Conservation (phyloP, 768 basidiomycete genomes). For the Rickenella mellea region DNA sequence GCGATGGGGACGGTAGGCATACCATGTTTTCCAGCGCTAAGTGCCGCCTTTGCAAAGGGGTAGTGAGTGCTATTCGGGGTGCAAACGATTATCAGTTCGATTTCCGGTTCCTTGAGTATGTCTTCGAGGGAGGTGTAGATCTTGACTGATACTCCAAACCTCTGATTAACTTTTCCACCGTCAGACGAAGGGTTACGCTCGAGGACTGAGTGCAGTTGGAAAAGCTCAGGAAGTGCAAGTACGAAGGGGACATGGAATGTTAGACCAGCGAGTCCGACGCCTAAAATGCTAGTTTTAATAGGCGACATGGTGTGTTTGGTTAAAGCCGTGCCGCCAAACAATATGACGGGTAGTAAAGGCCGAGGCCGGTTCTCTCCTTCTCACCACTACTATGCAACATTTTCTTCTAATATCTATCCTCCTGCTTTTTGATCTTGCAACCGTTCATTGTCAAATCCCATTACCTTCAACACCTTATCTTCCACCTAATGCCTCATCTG, state of each 20-base stretch:
- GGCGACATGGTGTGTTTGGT: constrained; percentile 24
- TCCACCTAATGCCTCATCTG: constrained; percentile 50
- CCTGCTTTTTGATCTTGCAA: constrained; percentile 13
- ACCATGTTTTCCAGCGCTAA: constrained; percentile 72
- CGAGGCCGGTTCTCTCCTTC: too few relatives aligned
- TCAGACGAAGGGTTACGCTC: constrained; percentile 56
- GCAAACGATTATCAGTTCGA: constrained; percentile 60
- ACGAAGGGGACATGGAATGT: constrained; percentile 81
- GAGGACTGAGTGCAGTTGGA: constrained; percentile 65
- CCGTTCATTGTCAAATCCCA: constrained; percentile 43
- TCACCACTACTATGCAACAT: not conserved
- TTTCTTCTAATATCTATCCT: not conserved
- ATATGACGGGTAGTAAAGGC: too few relatives aligned
- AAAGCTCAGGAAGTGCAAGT: constrained; percentile 58
- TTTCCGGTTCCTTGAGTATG: constrained; percentile 49
- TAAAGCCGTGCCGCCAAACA: too few relatives aligned
- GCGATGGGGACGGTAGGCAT: constrained; percentile 8
- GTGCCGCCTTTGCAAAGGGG: constrained; percentile 48
- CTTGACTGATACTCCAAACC: constrained; percentile 45
- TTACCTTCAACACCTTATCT: constrained; percentile 57
- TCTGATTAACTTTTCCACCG: constrained; percentile 55
- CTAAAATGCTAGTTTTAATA: constrained; percentile 64
- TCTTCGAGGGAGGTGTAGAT: constrained; percentile 53
- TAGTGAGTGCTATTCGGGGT: constrained; percentile 75
- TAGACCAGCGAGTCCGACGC: constrained; percentile 65